Evolutionary conservation across 805 yeast species (phyloP), one percentile per base, ranked within the genome.

Genomic region (Debaryomyces maramus): DNA sequence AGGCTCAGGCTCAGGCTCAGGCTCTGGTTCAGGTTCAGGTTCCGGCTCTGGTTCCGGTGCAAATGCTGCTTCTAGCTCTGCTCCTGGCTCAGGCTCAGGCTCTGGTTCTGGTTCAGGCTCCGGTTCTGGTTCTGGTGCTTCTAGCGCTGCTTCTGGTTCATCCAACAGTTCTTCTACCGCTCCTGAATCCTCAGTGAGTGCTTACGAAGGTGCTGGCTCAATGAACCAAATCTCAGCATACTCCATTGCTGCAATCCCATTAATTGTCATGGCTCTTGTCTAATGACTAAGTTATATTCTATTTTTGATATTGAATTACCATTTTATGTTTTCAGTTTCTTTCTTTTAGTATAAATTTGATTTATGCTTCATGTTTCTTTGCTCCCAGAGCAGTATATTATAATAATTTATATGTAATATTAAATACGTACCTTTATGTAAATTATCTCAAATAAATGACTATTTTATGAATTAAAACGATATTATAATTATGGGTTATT

Each of bases 21-120:
- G 28, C 14, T 33, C 36, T n/a, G 28, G 14, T 18, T 33, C 36
- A 19, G 28, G 16, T 19, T 32, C 35, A 6, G 16, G 14, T 14
- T 44, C 56, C 23, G 52, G 41, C 38, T 55, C 67, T 16, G 56
- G 52, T 26, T 59, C 69, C 11, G 26, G 50, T 41, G 63, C 56
- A 54, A 37, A 13, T 24, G 40, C 26, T 3, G 26, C 11, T 4
- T 3, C 9, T 22, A n/a, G 26, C 3, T 22, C 26, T 2, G 26
- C 9, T n/a, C 9, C 9, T 24, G 63, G 46, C 47, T 45, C 55
- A 21, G 43, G 29, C 39, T 47, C 56, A 40, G 51, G 43, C 26
- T 22, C 26, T 9, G 26, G 11, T n/a, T 22, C 26, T 9, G 26
- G 4, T 4, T 22, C 26, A 22, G 26, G 26, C 3, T 3, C 26